Percentiles rank a stretch among this genome's conserved stretches.
These are phyloP conservation scores for Crithidia thermophila DNA, from an alignment of 208 protist species.

Conservation along the genomic window DNA sequence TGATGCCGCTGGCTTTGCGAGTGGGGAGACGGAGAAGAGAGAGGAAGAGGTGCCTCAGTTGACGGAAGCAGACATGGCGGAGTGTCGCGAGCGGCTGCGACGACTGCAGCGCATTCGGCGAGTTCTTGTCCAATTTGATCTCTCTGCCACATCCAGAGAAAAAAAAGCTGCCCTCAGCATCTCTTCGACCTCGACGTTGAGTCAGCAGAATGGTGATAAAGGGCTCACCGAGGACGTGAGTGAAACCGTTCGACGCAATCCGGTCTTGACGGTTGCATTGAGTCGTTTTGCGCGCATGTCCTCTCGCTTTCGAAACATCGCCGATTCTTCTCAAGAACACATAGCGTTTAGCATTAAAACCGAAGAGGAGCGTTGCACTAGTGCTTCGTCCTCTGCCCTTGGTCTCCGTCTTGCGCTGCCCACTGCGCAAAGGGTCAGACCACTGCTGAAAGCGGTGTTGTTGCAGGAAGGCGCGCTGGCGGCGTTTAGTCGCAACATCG, in stretches of 20 bases:
- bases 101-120: constrained; percentile 25
- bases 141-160: not conserved
- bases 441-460: constrained; percentile 33
- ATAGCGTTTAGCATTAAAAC: no score
- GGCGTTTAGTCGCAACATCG: constrained; percentile 50
- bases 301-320: constrained; percentile 1
- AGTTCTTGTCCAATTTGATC: constrained; percentile 7
- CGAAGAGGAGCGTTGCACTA: no score
- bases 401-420: no score
- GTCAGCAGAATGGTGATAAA: not conserved
- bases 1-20: no score
- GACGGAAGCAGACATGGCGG: constrained; percentile 20
- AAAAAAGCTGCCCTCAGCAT: not conserved
- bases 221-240: not conserved
- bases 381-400: no score
- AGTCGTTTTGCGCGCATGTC: constrained; percentile 13
- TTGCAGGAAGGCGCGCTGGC: constrained; percentile 45
- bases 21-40: not conserved
- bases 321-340: not conserved
- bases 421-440: no score
- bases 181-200: not conserved
- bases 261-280: constrained; percentile 18
- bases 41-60: constrained; percentile 12
- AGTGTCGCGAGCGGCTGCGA: constrained; percentile 12
- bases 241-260: constrained; percentile 15